A percentile compares a stretch with the other conserved stretches of the same genome.
Evolutionary conservation across 2,329 filamentous ascomycete genomes (phyloP).

Genomic region (Nakataea oryzae): DNA sequence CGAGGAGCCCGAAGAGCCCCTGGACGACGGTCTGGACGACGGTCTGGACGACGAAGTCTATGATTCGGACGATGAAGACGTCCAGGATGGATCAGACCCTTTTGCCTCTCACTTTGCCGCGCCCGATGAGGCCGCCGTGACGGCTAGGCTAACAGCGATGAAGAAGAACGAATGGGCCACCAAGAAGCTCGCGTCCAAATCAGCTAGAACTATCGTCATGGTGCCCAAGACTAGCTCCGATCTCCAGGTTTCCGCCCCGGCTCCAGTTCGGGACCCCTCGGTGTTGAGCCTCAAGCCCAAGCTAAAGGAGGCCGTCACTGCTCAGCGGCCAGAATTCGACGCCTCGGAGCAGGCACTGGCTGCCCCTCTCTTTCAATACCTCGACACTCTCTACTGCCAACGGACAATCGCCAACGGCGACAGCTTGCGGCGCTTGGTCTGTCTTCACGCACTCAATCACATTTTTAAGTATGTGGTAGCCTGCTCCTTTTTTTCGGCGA

Average conservation of each 20-base stretch:
- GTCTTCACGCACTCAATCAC: conserved; percentile 83
- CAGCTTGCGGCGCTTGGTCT: conserved; percentile 59
- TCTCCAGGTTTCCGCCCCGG: conserved; percentile 20
- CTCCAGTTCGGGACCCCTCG: conserved; percentile 26
- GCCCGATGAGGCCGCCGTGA: conserved; percentile 51
- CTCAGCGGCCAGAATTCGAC: conserved; percentile 47
- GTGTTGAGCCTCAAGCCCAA: conserved; percentile 60
- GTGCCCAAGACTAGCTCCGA: conserved; percentile 29
- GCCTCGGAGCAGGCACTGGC: conserved; percentile 54
- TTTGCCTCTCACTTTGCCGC: conserved; percentile 73
- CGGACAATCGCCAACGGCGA: conserved; percentile 60
- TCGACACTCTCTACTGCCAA: conserved; percentile 67
- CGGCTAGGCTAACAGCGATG: conserved; percentile 38
- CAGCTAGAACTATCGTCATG: conserved; percentile 36
- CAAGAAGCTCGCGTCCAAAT: conserved; percentile 32
- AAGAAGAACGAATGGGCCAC: conserved; percentile 40
- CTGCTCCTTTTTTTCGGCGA: background rate
- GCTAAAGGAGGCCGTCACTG: conserved; percentile 42
- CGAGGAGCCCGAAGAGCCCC: conserved; percentile 39
- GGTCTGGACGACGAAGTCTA: conserved; percentile 19
- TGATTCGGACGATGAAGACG: conserved; percentile 34
- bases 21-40: too few species aligned
- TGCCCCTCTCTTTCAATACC: conserved; percentile 69
- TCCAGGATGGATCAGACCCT: conserved; percentile 48
- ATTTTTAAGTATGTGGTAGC: conserved; percentile 59